Evolutionary conservation across 75 land plant species (phyloP).

Genomic region (Chamaecyparis obtusa): DNA sequence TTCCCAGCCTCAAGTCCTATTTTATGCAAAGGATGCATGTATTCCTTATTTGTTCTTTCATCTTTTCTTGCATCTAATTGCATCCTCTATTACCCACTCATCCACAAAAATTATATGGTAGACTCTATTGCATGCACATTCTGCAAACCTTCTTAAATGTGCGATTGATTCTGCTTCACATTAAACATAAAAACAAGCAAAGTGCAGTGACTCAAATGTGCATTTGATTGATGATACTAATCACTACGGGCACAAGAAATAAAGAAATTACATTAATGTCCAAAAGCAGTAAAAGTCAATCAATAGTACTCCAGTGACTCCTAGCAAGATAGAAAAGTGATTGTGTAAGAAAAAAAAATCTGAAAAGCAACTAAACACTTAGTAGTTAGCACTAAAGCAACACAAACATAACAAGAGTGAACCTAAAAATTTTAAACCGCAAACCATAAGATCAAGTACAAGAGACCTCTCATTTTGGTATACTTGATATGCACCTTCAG

Average conservation of each 20-base stretch:
- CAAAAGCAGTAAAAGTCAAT: background rate
- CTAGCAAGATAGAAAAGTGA: background rate
- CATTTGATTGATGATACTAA: background rate
- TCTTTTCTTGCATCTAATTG: background rate
- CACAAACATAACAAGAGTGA: background rate
- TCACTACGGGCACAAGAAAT: background rate
- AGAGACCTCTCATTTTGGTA: background rate
- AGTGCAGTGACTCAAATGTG: conserved; percentile 1
- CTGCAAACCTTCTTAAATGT: background rate
- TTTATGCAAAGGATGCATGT: background rate
- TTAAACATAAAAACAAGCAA: background rate
- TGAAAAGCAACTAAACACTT: background rate
- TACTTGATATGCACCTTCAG: background rate
- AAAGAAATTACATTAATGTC: background rate
- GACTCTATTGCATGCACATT: background rate
- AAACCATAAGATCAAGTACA: background rate
- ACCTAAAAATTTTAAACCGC: background rate
- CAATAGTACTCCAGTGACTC: background rate
- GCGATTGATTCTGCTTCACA: background rate
- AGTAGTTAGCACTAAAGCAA: background rate
- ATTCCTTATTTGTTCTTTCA: conserved; percentile 2
- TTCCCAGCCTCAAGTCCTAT: background rate
- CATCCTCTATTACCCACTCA: background rate
- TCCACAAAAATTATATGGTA: background rate
- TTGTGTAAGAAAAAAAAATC: background rate